Conservation (phyloP, 768 basidiomycete species). For the Lyophyllum atratum region DNA sequence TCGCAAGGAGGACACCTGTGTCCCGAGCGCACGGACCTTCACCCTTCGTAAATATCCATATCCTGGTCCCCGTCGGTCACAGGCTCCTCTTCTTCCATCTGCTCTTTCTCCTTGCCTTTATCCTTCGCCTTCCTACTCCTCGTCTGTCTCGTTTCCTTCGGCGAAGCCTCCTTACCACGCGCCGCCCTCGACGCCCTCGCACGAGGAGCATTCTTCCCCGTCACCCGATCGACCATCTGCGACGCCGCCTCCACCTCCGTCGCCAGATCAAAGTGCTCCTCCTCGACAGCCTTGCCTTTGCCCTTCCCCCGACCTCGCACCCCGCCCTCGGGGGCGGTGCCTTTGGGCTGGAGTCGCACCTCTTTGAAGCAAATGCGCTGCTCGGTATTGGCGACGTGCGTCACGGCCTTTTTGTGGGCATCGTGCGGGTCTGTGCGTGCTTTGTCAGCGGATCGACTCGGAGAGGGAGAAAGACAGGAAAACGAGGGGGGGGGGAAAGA, state of each 20-base stretch:
- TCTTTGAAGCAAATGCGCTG: slow-evolving; percentile 75
- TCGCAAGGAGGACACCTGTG: no score
- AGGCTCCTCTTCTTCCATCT: not conserved
- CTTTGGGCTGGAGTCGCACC: slow-evolving; percentile 56
- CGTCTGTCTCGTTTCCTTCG: not conserved
- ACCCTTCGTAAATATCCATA: slow-evolving; percentile 11
- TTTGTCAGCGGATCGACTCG: not conserved
- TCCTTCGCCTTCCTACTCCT: slow-evolving; percentile 5
- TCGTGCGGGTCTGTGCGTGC: slow-evolving; percentile 41
- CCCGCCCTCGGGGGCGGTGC: not conserved
- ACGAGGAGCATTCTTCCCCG: slow-evolving; percentile 26
- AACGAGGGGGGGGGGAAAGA: not conserved
- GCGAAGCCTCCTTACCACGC: not conserved
- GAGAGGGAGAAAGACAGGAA: not conserved
- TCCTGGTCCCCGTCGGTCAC: slow-evolving; percentile 1
- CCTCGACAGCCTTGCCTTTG: slow-evolving; percentile 5
- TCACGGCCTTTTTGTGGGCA: slow-evolving; percentile 49
- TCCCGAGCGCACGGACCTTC: not conserved
- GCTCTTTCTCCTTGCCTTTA: slow-evolving; percentile 10
- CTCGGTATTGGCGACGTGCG: slow-evolving; percentile 61
- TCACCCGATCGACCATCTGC: slow-evolving; percentile 24
- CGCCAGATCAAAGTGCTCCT: slow-evolving; percentile 8
- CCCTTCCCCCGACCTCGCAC: slow-evolving; percentile 13
- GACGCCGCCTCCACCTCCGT: slow-evolving; percentile 6
- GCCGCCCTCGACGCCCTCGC: slow-evolving; percentile 6